Conservation (phyloP, 345 rosid genomes). For the Euphorbia tirucalli region DNA sequence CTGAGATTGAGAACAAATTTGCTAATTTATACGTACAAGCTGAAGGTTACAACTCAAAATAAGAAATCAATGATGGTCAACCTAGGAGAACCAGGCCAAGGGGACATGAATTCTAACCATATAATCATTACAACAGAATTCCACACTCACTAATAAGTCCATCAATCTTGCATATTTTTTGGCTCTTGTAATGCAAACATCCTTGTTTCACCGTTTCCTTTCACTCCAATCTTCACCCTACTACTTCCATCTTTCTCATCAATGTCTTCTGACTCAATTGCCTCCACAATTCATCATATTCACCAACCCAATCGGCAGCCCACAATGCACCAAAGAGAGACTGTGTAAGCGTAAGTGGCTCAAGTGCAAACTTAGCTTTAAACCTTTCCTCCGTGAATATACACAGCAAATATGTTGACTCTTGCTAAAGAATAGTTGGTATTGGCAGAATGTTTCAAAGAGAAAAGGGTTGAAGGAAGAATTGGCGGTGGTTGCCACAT, state of each 20-base stretch:
- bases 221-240: neutral
- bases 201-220: neutral
- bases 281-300: neutral
- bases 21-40: no score
- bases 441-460: no score
- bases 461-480: no score
- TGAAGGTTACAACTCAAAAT: neutral
- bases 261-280: neutral
- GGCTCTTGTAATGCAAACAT: neutral
- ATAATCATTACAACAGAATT: neutral
- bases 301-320: neutral
- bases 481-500: no score
- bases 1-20: no score
- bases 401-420: constrained; percentile 57
- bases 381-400: constrained; percentile 67
- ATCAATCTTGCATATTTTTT: neutral
- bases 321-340: no score
- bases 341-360: no score
- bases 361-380: constrained; percentile 54
- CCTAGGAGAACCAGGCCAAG: neutral
- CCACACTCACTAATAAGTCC: neutral
- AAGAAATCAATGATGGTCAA: neutral
- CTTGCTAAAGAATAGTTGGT: constrained; percentile 19
- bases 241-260: neutral
- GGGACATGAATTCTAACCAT: neutral